Conservation (phyloP, 192 early-diverging fungal species). For the Podila minutissima region DNA sequence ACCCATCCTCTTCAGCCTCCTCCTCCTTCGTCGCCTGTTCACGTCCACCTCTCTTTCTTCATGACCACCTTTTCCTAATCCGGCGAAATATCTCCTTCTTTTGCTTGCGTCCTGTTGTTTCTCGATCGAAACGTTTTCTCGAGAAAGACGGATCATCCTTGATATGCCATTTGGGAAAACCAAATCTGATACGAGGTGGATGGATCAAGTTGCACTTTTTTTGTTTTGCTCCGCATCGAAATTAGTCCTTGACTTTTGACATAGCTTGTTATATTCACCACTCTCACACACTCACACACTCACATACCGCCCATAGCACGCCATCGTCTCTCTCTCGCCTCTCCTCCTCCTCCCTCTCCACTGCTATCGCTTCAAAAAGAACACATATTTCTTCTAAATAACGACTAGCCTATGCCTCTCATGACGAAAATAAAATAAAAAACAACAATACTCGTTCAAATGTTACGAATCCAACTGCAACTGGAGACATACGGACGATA, state of each 20-base stretch:
- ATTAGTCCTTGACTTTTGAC: too few relatives aligned
- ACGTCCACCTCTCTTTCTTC: constrained; percentile 2
- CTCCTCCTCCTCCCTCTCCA: neutral
- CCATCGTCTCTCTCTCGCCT: neutral
- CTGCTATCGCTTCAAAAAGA: constrained; percentile 23
- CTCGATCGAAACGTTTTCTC: neutral
- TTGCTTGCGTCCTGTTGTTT: neutral
- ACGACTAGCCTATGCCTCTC: too few relatives aligned
- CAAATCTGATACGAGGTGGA: too few relatives aligned
- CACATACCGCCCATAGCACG: neutral
- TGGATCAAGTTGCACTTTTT: neutral
- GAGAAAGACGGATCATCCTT: neutral
- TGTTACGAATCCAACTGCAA: too few relatives aligned
- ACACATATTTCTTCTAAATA: too few relatives aligned
- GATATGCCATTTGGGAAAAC: constrained; percentile 31
- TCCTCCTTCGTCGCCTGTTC: neutral
- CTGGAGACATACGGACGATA: too few relatives aligned
- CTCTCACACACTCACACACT: too few relatives aligned
- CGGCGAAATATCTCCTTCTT: constrained; percentile 27
- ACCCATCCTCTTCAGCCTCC: neutral
- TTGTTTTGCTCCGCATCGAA: neutral
- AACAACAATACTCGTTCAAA: too few relatives aligned
- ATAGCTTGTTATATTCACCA: too few relatives aligned
- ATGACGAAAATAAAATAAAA: too few relatives aligned
- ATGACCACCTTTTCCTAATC: constrained; percentile 8